Evolutionary conservation across 169 alveolate species (phyloP).

Genomic region (Eimeria praecox): DNA sequence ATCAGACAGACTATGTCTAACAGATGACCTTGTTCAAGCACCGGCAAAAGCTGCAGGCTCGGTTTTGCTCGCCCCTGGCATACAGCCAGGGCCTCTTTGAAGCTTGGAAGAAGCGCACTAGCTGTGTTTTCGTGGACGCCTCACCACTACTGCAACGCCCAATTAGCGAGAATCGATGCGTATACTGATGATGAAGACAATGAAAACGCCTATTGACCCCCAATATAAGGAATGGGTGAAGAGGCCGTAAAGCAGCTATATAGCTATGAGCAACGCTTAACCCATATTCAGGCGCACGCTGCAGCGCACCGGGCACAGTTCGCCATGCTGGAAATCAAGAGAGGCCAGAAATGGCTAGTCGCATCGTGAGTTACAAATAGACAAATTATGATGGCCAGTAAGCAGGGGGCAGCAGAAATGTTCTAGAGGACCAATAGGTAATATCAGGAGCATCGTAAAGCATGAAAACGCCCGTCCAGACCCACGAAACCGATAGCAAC

Average conservation of each 20-base stretch:
- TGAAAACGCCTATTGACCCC: not conserved
- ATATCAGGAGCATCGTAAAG: not conserved
- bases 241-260: not conserved
- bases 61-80: not conserved
- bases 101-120: not conserved
- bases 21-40: not conserved
- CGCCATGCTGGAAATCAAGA: not conserved
- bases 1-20: not conserved
- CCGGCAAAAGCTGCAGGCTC: not conserved
- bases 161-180: not conserved
- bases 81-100: not conserved
- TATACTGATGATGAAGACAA: not conserved
- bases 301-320: not conserved
- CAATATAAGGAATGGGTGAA: too few species aligned
- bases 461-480: not conserved
- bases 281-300: not conserved
- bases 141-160: not conserved
- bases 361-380: not conserved
- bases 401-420: not conserved
- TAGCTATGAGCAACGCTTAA: not conserved
- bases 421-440: not conserved
- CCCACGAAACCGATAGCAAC: not conserved
- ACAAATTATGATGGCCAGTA: not conserved
- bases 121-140: not conserved
- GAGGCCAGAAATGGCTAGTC: not conserved